Conservation (phyloP, 805 yeast genomes). For the Wickerhamomyces silvicola region DNA sequence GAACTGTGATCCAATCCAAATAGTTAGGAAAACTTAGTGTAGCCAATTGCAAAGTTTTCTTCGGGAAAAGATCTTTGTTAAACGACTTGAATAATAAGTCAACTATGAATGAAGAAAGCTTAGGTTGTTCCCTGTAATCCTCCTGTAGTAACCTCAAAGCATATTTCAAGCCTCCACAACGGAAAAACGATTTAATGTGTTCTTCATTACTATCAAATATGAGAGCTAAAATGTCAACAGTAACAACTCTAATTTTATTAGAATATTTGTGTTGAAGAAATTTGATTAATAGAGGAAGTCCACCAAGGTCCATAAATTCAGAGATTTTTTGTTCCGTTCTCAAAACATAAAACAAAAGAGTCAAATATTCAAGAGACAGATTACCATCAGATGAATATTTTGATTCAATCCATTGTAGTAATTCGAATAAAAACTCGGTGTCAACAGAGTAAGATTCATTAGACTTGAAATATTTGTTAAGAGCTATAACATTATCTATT, state of each 20-base stretch:
- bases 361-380: conserved; percentile 1
- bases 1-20: conserved; percentile 34
- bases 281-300: conserved; percentile 8
- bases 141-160: conserved; percentile 38
- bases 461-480: no score
- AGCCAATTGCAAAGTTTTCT: conserved; percentile 35
- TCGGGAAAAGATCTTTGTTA: conserved; percentile 30
- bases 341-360: neutral
- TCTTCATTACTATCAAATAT: conserved; percentile 22
- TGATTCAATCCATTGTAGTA: neutral
- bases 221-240: conserved; percentile 4
- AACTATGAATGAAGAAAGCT: conserved; percentile 31
- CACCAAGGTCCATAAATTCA: conserved; percentile 15
- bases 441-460: neutral
- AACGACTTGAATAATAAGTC: conserved; percentile 31
- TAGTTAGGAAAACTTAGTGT: conserved; percentile 32
- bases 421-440: neutral
- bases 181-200: conserved; percentile 34
- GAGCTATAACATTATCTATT: no score
- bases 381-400: neutral
- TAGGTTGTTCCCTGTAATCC: conserved; percentile 34
- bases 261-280: conserved; percentile 3
- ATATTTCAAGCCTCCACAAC: conserved; percentile 39
- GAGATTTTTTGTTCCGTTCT: neutral
- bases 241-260: neutral